A percentile compares a stretch with the other conserved stretches of the same genome.
These are phyloP conservation scores for Sphaceloma murrayae DNA, from an alignment of 2,329 filamentous ascomycete species.

Conservation along the genomic window DNA sequence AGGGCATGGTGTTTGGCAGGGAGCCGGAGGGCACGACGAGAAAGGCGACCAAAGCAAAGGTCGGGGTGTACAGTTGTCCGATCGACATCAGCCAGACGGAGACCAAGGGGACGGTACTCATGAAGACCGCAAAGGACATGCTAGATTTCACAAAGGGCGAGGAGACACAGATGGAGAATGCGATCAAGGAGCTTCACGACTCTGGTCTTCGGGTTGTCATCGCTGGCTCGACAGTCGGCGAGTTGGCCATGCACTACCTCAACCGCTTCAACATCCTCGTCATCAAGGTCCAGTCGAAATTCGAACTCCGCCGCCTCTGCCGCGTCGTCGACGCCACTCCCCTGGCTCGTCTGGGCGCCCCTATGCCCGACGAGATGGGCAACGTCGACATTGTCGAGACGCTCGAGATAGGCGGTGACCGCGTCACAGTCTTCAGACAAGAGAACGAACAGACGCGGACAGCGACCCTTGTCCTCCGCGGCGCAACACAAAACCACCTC, in stretches of 20 bases:
- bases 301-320: slow-evolving; percentile 89
- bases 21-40: slow-evolving; percentile 85
- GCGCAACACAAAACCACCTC: slow-evolving; percentile 94
- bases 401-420: slow-evolving; percentile 91
- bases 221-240: slow-evolving; percentile 86
- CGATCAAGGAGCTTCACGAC: slow-evolving; percentile 93
- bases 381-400: slow-evolving; percentile 92
- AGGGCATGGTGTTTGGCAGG: slow-evolving; percentile 96
- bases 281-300: slow-evolving; percentile 96
- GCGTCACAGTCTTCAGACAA: slow-evolving; percentile 96
- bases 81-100: slow-evolving; percentile 95
- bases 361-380: slow-evolving; percentile 99
- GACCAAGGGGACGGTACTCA: slow-evolving; percentile 93
- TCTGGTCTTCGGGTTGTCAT: slow-evolving; percentile 86
- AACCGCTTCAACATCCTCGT: slow-evolving; percentile 94
- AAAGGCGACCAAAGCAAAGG: slow-evolving; percentile 87
- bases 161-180: slow-evolving; percentile 78
- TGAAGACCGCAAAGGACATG: slow-evolving; percentile 98
- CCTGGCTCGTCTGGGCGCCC: slow-evolving; percentile 87
- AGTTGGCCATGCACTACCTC: slow-evolving; percentile 92
- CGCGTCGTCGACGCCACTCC: slow-evolving; percentile 93
- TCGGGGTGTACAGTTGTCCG: slow-evolving; percentile 91
- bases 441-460: slow-evolving; percentile 88
- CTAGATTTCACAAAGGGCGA: slow-evolving; percentile 96
- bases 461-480: slow-evolving; percentile 84